Base-by-base conservation (phyloP, 2,329 filamentous ascomycete genomes). In the Apiospora pterosperma region DNA sequence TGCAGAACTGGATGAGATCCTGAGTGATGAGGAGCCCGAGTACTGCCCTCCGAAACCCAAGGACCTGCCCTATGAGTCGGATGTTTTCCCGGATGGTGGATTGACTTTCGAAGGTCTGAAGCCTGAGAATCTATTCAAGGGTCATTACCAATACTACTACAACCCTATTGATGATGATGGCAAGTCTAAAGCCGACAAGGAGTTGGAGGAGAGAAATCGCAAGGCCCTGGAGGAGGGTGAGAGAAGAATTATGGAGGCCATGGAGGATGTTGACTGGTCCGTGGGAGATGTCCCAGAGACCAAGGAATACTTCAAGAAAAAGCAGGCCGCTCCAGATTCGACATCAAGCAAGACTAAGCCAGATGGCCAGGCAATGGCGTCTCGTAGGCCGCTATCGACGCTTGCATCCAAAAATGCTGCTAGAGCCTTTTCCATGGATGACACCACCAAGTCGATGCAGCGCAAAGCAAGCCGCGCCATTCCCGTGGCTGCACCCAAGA, bases 31-130 rank as follows among this genome's bases (percentile, higher is more conserved):
- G 31, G 94, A 97, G 63, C 88, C 95, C 66, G 96, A 98, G 81
- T 97, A 97, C 76, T 93, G 93, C 75, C 93, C 95, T 6, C 92
- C 93, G 0, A 89, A 83, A 66, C 85, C 89, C 1, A 85, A 84
- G 69, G 84, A 88, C n/a, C 79, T 88, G 12, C 85, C 86, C 0
- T 92, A 92, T 72, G 83, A 90, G 70, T 91, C 90, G 23, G 90
- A 92, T 63, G 84, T 91, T 65, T 87, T 91, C 67, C 88, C 88
- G 5, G 78, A 82, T 58, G 82, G 80, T 1, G 81, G 80, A 58
- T 76, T 89, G 41, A 88, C 82, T 1, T 85, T 88, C 61, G 81
- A 87, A 10, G 82, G 81, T 0, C 76, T 90, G 23, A 87, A 87
- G 73, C 81, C 80, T 1, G 82, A 85, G 69, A 89, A 89, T 69